Percentiles rank a stretch among this genome's conserved stretches.
Evolutionary conservation across 78 protist genomes (phyloP).

Genomic region (Planoprotostelium fungivorum): DNA sequence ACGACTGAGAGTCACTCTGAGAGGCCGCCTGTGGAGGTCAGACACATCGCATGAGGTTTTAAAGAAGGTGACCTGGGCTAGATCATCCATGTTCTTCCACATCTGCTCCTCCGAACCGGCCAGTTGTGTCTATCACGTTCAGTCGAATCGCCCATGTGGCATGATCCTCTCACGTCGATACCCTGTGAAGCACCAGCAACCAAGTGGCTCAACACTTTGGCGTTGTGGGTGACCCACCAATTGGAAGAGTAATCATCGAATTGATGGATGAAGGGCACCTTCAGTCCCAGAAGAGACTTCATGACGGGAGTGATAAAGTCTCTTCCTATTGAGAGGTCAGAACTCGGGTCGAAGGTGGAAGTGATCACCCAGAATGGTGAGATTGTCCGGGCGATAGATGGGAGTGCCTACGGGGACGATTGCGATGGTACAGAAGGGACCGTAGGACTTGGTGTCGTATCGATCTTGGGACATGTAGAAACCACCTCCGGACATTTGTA

Average conservation of each 20-base stretch:
- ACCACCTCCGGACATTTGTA: not conserved
- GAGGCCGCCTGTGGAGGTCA: no score
- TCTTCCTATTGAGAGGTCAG: not conserved
- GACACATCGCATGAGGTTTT: no score
- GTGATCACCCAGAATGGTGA: not conserved
- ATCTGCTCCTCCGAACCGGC: not conserved
- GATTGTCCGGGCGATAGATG: not conserved
- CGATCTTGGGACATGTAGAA: not conserved
- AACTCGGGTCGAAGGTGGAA: no score
- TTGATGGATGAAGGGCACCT: not conserved
- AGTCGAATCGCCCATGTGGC: not conserved
- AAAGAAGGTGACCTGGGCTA: not conserved
- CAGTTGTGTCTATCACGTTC: not conserved
- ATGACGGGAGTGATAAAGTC: not conserved
- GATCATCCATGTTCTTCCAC: not conserved
- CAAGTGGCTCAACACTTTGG: not conserved
- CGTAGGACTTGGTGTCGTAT: not conserved
- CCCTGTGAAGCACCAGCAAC: not conserved
- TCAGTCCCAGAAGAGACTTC: not conserved
- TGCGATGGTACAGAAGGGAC: not conserved
- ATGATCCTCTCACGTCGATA: no score
- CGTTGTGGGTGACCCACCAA: not conserved
- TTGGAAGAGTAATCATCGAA: not conserved
- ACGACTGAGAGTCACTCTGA: no score
- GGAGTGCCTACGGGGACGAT: not conserved